Conservation (phyloP, 768 basidiomycete genomes). For the Sarcomyxa edulis region DNA sequence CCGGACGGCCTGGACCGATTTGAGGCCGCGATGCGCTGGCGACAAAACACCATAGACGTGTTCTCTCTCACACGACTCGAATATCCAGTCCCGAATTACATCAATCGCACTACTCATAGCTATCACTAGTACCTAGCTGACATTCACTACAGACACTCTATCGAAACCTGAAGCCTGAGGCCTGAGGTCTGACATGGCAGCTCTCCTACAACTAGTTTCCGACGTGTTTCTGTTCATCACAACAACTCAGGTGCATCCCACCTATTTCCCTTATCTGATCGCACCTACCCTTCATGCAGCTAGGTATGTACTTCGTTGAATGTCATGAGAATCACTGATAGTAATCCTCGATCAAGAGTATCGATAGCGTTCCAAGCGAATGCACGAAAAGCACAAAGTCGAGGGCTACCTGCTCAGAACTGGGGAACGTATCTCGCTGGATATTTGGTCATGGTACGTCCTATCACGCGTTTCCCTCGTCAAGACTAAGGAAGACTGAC, state of each 20-base stretch:
- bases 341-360: conserved; percentile 17
- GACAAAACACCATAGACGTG: too few relatives aligned
- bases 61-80: too few relatives aligned
- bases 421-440: conserved; percentile 40
- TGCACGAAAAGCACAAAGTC: conserved; percentile 18
- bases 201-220: background rate
- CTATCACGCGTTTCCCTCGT: too few relatives aligned
- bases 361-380: conserved; percentile 37
- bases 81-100: too few relatives aligned
- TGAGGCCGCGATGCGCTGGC: too few relatives aligned
- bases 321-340: background rate
- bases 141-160: too few relatives aligned
- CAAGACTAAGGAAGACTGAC: background rate
- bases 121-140: too few relatives aligned
- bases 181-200: background rate
- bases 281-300: conserved; percentile 6
- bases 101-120: too few relatives aligned
- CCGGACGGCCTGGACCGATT: too few relatives aligned
- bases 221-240: conserved; percentile 2
- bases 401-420: too few relatives aligned
- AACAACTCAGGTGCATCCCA: conserved; percentile 1
- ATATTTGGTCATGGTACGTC: conserved; percentile 38
- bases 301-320: background rate
- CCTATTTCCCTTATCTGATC: conserved; percentile 2
- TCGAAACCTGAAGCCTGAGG: too few relatives aligned